A percentile compares a stretch with the other conserved stretches of the same genome.
Conservation (phyloP, 345 rosid species). For the Rhodamnia argentea region DNA sequence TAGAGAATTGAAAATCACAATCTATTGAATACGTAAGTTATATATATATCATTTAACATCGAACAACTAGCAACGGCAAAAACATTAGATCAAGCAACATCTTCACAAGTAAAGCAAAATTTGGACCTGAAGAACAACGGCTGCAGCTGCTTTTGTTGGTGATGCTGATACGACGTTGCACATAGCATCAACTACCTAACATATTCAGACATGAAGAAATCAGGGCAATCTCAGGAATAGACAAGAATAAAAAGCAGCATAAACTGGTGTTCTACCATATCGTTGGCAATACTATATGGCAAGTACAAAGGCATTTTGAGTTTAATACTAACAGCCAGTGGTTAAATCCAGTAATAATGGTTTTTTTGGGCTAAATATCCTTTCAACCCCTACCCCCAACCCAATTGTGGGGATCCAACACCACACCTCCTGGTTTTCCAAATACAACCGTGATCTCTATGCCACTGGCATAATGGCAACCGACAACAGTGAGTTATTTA, state of each 20-base stretch:
- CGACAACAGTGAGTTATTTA: background rate
- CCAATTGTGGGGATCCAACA: background rate
- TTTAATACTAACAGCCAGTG: background rate
- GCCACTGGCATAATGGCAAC: background rate
- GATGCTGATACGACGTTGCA: slow-evolving; percentile 92
- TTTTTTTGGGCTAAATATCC: background rate
- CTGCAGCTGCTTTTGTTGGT: slow-evolving; percentile 88
- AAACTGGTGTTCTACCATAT: background rate
- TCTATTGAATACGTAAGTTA: background rate
- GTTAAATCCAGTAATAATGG: background rate
- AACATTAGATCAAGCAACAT: background rate
- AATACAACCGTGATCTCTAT: background rate
- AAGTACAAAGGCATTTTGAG: background rate
- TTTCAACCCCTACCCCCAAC: background rate
- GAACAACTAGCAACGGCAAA: background rate
- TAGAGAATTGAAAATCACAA: background rate
- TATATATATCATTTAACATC: background rate
- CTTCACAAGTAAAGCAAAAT: slow-evolving; percentile 17
- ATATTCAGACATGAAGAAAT: slow-evolving; percentile 2
- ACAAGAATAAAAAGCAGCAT: background rate
- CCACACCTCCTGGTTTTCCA: background rate
- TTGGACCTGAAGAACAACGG: slow-evolving; percentile 90
- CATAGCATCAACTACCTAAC: slow-evolving; percentile 85
- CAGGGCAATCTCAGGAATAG: background rate
- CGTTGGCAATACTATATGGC: background rate